These are phyloP conservation scores for Trichosporon sp. DNA, from an alignment of 1,284 basidiomycete genomes.

Conservation along the genomic window DNA sequence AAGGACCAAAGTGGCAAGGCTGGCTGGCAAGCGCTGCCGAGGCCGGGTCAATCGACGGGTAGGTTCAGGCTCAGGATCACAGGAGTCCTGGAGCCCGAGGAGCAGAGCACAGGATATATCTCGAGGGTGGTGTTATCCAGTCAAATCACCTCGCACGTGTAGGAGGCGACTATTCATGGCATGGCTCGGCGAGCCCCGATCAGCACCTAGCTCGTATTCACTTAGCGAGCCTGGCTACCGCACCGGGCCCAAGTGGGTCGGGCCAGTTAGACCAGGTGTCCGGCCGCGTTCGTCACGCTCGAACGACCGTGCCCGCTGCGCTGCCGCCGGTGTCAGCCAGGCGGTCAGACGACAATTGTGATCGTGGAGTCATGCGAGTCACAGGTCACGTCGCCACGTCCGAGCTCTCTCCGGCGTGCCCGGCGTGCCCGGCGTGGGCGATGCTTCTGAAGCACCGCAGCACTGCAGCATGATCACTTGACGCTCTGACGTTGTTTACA, in stretches of 20 bases:
- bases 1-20: not conserved
- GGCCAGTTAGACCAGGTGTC: not conserved
- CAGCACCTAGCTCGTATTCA: not conserved
- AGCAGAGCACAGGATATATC: not conserved
- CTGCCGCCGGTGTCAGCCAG: not conserved
- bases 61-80: not conserved
- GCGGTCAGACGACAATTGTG: not conserved
- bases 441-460: not conserved
- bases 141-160: constrained; percentile 1
- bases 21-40: not conserved
- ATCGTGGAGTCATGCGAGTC: too few relatives aligned
- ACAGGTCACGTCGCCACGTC: too few relatives aligned
- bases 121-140: not conserved
- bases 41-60: not conserved
- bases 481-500: not conserved
- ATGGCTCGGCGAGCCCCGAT: not conserved
- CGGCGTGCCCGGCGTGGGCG: not conserved
- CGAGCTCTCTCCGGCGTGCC: too few relatives aligned
- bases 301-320: not conserved
- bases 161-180: not conserved
- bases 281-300: not conserved
- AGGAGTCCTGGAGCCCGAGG: not conserved
- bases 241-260: not conserved
- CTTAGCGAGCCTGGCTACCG: not conserved
- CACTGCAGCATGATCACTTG: not conserved